These are phyloP conservation scores for Vishniacozyma victoriae DNA, from an alignment of 768 basidiomycete genomes.

Conservation along the genomic window DNA sequence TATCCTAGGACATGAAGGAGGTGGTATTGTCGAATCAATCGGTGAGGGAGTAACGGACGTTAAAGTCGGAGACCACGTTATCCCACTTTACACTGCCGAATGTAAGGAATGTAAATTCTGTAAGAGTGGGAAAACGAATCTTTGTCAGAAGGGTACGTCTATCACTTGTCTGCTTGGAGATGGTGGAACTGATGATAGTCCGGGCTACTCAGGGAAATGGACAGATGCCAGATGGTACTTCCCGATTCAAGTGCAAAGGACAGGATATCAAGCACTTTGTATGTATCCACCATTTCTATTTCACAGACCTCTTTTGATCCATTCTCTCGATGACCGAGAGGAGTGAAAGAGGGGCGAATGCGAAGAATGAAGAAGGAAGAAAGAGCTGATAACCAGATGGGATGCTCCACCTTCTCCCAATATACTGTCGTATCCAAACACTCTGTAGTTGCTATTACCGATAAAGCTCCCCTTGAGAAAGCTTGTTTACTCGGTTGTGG, in stretches of 20 bases:
- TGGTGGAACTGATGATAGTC: slow-evolving; percentile 51
- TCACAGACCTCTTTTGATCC: neutral
- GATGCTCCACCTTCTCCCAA: slow-evolving; percentile 98
- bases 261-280: slow-evolving; percentile 87
- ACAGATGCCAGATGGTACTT: slow-evolving; percentile 83
- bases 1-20: slow-evolving; percentile 80
- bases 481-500: slow-evolving; percentile 91
- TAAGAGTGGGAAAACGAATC: slow-evolving; percentile 83
- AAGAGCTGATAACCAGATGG: slow-evolving; percentile 69
- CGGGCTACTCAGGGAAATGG: slow-evolving; percentile 82
- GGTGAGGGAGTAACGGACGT: slow-evolving; percentile 89
- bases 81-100: slow-evolving; percentile 85
- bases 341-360: no score
- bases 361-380: no score
- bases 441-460: slow-evolving; percentile 85
- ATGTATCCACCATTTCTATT: slow-evolving; percentile 43
- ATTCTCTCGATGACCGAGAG: neutral
- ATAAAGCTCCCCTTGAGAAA: slow-evolving; percentile 81
- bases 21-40: slow-evolving; percentile 73
- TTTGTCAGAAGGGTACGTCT: slow-evolving; percentile 78
- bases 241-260: slow-evolving; percentile 84
- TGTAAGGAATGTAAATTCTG: slow-evolving; percentile 90
- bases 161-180: neutral
- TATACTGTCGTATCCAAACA: slow-evolving; percentile 98
- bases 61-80: slow-evolving; percentile 83